Percentiles rank a stretch among this genome's conserved stretches.
phyloP scores from a whole-genome alignment of 306 rosid genomes.

The Cicer yamashitae region DNA sequence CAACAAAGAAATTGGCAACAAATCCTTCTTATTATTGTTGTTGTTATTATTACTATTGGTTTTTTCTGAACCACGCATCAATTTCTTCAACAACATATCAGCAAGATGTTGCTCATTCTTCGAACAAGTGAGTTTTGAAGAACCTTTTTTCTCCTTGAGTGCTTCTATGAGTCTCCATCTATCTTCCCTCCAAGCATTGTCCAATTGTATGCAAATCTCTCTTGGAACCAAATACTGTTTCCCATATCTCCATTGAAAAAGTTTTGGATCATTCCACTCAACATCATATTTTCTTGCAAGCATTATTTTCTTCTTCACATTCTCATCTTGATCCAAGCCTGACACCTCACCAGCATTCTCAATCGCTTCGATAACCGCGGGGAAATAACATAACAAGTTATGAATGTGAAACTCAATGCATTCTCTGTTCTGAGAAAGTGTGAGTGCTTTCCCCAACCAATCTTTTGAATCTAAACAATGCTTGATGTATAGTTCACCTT shows the following conservation, averaged over 20 bases:
- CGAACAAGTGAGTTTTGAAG: slow-evolving; percentile 26
- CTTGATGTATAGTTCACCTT: slow-evolving; percentile 73
- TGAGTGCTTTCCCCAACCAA: slow-evolving; percentile 81
- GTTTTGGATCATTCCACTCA: slow-evolving; percentile 82
- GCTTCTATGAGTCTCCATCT: slow-evolving; percentile 75
- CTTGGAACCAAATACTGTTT: slow-evolving; percentile 84
- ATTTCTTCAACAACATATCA: slow-evolving; percentile 60
- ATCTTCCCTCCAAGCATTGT: slow-evolving; percentile 75
- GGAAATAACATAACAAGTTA: slow-evolving; percentile 72
- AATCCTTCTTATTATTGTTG: slow-evolving; percentile 20
- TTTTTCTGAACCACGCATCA: slow-evolving; percentile 50
- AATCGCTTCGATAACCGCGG: slow-evolving; percentile 83
- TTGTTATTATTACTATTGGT: not conserved
- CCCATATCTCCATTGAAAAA: slow-evolving; percentile 91
- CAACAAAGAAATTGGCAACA: slow-evolving; percentile 61
- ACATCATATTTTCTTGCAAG: slow-evolving; percentile 63
- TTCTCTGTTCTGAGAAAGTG: slow-evolving; percentile 66
- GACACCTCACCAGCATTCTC: slow-evolving; percentile 78
- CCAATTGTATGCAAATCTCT: slow-evolving; percentile 64
- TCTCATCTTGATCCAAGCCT: slow-evolving; percentile 72
- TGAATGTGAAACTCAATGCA: slow-evolving; percentile 81
- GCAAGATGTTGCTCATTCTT: slow-evolving; percentile 66
- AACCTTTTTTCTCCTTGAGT: slow-evolving; percentile 58
- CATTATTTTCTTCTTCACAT: slow-evolving; percentile 69
- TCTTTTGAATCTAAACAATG: slow-evolving; percentile 73